phyloP scores from a whole-genome alignment of 2,329 filamentous ascomycete species.

The Aspergillus brasiliensis region DNA sequence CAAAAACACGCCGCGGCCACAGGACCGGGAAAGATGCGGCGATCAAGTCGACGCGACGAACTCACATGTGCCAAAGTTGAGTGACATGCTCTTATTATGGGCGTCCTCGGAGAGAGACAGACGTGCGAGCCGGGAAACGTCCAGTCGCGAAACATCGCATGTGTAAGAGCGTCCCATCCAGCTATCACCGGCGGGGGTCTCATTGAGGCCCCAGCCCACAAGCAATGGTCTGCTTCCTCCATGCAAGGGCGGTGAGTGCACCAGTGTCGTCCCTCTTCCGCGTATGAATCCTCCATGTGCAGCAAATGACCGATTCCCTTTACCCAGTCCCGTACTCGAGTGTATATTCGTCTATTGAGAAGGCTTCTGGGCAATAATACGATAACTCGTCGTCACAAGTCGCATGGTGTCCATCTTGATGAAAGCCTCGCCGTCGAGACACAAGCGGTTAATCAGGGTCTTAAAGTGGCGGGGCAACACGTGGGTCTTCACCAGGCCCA shows the following conservation, averaged over 20 bases:
- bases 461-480: constrained; percentile 56
- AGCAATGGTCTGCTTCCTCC: not conserved
- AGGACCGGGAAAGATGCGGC: not conserved
- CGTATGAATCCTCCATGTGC: not conserved
- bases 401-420: constrained; percentile 59
- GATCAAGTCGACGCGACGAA: not conserved
- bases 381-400: constrained; percentile 55
- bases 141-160: too few species aligned
- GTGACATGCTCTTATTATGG: not conserved
- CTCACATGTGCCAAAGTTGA: not conserved
- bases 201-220: not conserved
- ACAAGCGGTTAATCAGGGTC: constrained; percentile 56
- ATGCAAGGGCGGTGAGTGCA: not conserved
- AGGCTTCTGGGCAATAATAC: constrained; percentile 55
- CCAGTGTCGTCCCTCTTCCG: not conserved
- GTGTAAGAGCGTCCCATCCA: not conserved
- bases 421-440: constrained; percentile 57
- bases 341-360: constrained; percentile 11
- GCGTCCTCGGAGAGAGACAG: not conserved
- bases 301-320: not conserved
- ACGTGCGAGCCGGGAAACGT: not conserved
- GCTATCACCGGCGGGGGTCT: not conserved
- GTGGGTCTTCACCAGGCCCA: constrained; percentile 51
- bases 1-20: not conserved
- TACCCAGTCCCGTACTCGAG: constrained; percentile 3